These are phyloP conservation scores for Diutina siamensis DNA, from an alignment of 1,139 yeast species.

Conservation along the genomic window DNA sequence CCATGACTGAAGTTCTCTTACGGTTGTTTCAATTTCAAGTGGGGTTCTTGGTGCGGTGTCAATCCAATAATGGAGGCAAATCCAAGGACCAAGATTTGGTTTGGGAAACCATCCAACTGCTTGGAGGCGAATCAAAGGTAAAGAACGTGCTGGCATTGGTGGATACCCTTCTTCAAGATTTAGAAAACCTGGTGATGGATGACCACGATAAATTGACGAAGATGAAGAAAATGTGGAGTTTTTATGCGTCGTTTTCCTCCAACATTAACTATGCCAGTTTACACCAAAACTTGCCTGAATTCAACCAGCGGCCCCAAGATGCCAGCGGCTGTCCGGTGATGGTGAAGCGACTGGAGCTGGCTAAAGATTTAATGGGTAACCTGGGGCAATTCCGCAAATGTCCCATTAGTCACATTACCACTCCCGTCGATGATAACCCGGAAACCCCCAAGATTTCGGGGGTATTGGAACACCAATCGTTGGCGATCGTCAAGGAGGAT, in stretches of 20 bases:
- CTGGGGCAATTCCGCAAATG: slow-evolving; percentile 9
- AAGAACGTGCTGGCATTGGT: not conserved
- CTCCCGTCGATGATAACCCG: slow-evolving; percentile 4
- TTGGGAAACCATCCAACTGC: not conserved
- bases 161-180: not conserved
- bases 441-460: slow-evolving; percentile 6
- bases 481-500: not conserved
- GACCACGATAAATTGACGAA: slow-evolving; percentile 20
- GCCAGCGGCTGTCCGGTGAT: not conserved
- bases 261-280: slow-evolving; percentile 23
- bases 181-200: slow-evolving; percentile 12
- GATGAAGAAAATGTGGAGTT: slow-evolving; percentile 22
- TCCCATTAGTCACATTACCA: slow-evolving; percentile 12
- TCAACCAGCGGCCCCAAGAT: not conserved
- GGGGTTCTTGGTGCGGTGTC: not conserved
- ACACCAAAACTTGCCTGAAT: slow-evolving; percentile 11
- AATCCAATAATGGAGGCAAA: not conserved
- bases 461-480: slow-evolving; percentile 1
- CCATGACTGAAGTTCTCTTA: not conserved
- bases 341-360: slow-evolving; percentile 4
- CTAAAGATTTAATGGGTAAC: not conserved
- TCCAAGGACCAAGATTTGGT: not conserved
- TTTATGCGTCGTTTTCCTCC: slow-evolving; percentile 23
- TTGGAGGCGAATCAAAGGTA: not conserved
- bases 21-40: not conserved